Evolutionary conservation across 495 filamentous ascomycete species (phyloP).

Genomic region (Choiromyces venosus): DNA sequence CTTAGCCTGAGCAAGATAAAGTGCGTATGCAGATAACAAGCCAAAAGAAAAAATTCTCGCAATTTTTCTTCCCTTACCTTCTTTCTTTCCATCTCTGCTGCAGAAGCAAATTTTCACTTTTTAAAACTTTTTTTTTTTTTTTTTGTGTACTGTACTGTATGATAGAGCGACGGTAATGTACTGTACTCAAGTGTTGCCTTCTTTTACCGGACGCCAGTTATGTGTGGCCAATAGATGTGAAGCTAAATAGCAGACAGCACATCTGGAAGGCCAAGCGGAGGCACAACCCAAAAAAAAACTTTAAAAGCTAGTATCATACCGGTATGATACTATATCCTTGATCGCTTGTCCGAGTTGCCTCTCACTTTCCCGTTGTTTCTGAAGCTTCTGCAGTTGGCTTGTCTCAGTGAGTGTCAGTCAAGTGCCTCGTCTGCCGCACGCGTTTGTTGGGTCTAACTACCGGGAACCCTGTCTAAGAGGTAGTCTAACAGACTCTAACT

Average conservation of each 20-base stretch:
- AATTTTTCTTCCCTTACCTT: neutral
- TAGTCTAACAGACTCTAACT: no score
- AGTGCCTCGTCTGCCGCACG: neutral
- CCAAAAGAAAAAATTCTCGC: neutral
- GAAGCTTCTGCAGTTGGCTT: neutral
- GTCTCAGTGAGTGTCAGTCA: neutral
- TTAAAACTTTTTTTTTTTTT: neutral
- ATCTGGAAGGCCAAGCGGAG: no score
- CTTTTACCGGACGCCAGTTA: neutral
- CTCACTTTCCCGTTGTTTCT: neutral
- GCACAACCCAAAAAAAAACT: neutral
- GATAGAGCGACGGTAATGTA: neutral
- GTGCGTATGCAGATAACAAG: neutral
- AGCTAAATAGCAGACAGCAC: neutral
- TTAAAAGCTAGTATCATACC: neutral
- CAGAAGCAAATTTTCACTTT: neutral
- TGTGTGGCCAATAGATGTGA: neutral
- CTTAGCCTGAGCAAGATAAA: constrained; percentile 2
- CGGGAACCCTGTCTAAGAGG: no score
- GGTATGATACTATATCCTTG: neutral
- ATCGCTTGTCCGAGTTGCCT: neutral
- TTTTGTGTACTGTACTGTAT: neutral
- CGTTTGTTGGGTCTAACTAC: neutral
- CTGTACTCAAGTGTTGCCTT: neutral
- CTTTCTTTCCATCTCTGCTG: neutral